Evolutionary conservation across 2,329 filamentous ascomycete genomes (phyloP), one percentile per base, ranked within the genome.

Genomic region (Arthrobotrys sphaeroides): DNA sequence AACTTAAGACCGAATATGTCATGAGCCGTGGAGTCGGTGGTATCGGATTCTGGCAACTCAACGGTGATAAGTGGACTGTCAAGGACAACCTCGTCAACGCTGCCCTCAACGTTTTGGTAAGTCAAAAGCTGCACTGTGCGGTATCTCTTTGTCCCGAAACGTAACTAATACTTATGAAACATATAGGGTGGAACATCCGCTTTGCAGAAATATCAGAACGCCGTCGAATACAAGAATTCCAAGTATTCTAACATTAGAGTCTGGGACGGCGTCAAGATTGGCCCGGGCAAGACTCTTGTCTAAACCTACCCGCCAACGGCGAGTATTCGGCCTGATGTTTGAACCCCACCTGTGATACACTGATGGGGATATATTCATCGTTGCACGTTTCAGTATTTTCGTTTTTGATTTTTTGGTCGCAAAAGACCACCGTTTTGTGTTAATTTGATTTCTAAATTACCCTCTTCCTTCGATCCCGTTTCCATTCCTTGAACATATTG

Each of bases 1-100:
- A 85, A 78, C 81, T 83, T 78, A 98, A 97, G 85, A 89, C 89
- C 0, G 84, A 87, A 9, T 97, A 89, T 81, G 88, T 97, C 80
- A 87, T 85, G 80, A 82, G 87, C 18, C 84, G 86, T 47, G 85
- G 88, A 0, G 86, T 97, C 0, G 94, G 93, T 1, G 94, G 94
- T 16, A 92, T 87, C n/a, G 97, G 98, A 94, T 98, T 93, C 93
- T 96, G 92, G 92, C 94, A 97, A 84, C 92, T 89, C 79, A 94
- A 90, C 80, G 90, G 88, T 0, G 94, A 97, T 81, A 90, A 89
- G 80, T n/a, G 5, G 16, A 43, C 3, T 2, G 5, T 1, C n/a
- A 18, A 40, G 12, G 28, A 16, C 0, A 64, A 62, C 28, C 47
- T 74, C 9, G 36, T 74, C 4, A 45, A 74, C 22, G 43, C 28